Base-by-base conservation (phyloP, 2,329 filamentous ascomycete genomes). In the Colletotrichum sp. region DNA sequence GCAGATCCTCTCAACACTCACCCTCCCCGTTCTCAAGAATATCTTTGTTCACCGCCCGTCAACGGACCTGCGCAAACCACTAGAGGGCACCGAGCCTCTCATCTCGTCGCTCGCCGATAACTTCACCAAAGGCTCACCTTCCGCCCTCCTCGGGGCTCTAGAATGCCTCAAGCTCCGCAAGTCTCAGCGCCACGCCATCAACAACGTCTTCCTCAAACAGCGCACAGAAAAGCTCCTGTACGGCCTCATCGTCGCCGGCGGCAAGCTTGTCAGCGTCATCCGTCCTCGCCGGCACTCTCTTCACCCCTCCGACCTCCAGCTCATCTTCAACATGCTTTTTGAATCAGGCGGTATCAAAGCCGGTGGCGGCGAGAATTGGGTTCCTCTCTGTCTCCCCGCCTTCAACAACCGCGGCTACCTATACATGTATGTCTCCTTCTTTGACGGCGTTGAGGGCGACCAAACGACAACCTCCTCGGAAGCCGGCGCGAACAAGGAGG, bases 311-410 rank as follows among this genome's bases (percentile, higher is more conserved):
- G 97, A 99, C 83, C 89, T 99, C 28, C 96, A 98, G 82, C 91
- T 99, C 62, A 96, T 99, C 76, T 99, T 99, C 89, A 99, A 99
- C 82, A 99, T 99, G 98, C 92, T 99, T 3, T 99, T 99, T 81
- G 96, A 98, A 86, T 97, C 96, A 3, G 95, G 95, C 65, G 94
- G 95, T 59, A 94, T 99, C 82, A 96, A 97, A 83, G 94, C 95
- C 24, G 96, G 95, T 8, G 96, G 90, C 52, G 97, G 96, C 34
- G 97, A 99, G 85, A 98, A 96, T 81, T 99, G 97, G 97, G 96
- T 99, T 64, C 97, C 97, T 0, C 89, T 99, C 8, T 99, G 97
- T 81, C 90, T 99, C 5, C 98, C 97, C 1, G 96, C 96, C 7
- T 99, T 99, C 87, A 99, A 99, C 86, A 99, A 95, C 84, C 95